phyloP scores from a whole-genome alignment of 1,139 yeast genomes.

The Schwanniomyces etchellsii region DNA sequence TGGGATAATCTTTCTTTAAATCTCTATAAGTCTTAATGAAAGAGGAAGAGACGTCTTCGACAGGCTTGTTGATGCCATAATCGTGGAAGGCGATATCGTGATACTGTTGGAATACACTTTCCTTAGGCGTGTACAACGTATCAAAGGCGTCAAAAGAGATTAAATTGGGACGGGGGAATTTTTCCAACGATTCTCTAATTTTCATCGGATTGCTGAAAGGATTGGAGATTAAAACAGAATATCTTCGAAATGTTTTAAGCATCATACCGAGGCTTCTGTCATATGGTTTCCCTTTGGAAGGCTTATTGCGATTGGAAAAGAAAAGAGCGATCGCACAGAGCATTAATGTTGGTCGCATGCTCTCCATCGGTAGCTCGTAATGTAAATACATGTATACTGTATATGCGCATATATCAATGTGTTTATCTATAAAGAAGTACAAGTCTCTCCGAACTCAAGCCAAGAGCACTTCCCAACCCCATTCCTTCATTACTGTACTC shows the following conservation, averaged over 20 bases:
- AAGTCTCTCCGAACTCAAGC: slow-evolving; percentile 27
- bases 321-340: no score
- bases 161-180: slow-evolving; percentile 40
- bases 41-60: slow-evolving; percentile 18
- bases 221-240: slow-evolving; percentile 18
- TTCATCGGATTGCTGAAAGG: slow-evolving; percentile 22
- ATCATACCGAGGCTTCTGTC: slow-evolving; percentile 1
- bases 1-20: slow-evolving; percentile 39
- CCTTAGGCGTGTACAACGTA: slow-evolving; percentile 55
- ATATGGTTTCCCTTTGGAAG: no score
- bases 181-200: slow-evolving; percentile 24
- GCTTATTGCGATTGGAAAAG: no score
- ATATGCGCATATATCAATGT: no score
- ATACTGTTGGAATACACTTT: slow-evolving; percentile 50
- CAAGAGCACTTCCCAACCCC: slow-evolving; percentile 68
- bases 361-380: no score
- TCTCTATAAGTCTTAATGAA: slow-evolving; percentile 25
- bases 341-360: no score
- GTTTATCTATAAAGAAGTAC: no score
- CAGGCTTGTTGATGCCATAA: slow-evolving; percentile 36
- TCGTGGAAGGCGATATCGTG: slow-evolving; percentile 35
- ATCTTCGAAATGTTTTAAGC: no score
- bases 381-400: no score
- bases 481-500: slow-evolving; percentile 65
- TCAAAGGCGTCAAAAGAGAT: slow-evolving; percentile 66